phyloP scores from a whole-genome alignment of 768 basidiomycete genomes.

The Tricholoma bakamatsutake region DNA sequence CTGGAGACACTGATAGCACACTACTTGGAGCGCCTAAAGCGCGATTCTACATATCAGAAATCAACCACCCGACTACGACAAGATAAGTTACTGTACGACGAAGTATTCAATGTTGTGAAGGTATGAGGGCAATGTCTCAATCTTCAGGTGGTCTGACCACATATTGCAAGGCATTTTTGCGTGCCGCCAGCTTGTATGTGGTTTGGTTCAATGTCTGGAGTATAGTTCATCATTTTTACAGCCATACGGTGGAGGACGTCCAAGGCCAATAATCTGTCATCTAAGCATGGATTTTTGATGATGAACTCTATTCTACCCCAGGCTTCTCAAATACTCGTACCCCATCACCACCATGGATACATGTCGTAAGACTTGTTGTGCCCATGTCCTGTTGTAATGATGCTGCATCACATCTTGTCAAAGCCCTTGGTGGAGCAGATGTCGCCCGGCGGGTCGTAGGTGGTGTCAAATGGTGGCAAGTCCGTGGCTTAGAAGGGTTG shows the following conservation, averaged over 20 bases:
- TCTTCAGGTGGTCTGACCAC: background rate
- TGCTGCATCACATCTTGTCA: slow-evolving; percentile 66
- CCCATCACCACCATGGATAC: slow-evolving; percentile 81
- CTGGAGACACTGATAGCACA: slow-evolving; percentile 81
- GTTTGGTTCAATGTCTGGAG: background rate
- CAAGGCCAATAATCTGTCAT: slow-evolving; percentile 36
- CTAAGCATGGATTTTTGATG: background rate
- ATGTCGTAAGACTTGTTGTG: slow-evolving; percentile 62
- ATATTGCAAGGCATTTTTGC: slow-evolving; percentile 58
- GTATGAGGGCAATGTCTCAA: slow-evolving; percentile 27
- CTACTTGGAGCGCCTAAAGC: slow-evolving; percentile 65
- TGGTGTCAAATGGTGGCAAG: slow-evolving; percentile 98
- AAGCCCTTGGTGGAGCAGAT: slow-evolving; percentile 81
- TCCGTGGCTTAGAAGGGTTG: slow-evolving; percentile 76
- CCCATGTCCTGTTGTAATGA: slow-evolving; percentile 73
- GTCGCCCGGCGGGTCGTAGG: slow-evolving; percentile 67
- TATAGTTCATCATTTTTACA: slow-evolving; percentile 20
- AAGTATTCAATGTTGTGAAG: slow-evolving; percentile 73
- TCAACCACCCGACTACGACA: slow-evolving; percentile 47
- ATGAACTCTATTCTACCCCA: slow-evolving; percentile 7
- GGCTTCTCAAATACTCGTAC: slow-evolving; percentile 77
- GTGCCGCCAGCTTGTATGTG: slow-evolving; percentile 56
- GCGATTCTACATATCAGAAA: slow-evolving; percentile 29
- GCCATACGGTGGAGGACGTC: slow-evolving; percentile 82
- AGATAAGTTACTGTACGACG: slow-evolving; percentile 78